Evolutionary conservation across 768 basidiomycete species (phyloP).

Genomic region (Peribolospora kevripleyi): DNA sequence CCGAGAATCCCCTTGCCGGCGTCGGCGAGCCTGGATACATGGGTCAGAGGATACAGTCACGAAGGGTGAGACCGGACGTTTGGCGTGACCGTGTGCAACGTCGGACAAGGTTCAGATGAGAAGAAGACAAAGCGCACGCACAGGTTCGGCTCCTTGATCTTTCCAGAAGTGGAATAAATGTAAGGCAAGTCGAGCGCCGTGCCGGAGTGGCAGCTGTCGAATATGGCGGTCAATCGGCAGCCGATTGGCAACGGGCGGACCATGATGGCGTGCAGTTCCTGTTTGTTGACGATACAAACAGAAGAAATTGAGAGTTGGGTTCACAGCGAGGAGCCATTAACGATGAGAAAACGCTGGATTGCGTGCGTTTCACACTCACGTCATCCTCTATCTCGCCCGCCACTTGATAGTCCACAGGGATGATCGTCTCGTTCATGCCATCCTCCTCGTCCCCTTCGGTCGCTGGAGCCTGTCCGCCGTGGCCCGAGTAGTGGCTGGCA

Average conservation of each 20-base stretch:
- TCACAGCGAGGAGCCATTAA: neutral
- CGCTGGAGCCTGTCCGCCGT: slow-evolving; percentile 55
- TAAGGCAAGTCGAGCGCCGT: slow-evolving; percentile 40
- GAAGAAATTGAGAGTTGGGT: neutral
- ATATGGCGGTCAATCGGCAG: slow-evolving; percentile 51
- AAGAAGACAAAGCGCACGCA: neutral
- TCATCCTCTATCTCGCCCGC: slow-evolving; percentile 72
- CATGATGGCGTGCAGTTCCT: slow-evolving; percentile 57
- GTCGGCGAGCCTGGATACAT: slow-evolving; percentile 33
- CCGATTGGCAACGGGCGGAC: slow-evolving; percentile 52
- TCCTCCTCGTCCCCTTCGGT: slow-evolving; percentile 57
- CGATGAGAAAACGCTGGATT: neutral
- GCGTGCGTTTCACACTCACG: slow-evolving; percentile 26
- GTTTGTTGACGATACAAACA: slow-evolving; percentile 2
- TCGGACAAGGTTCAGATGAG: neutral
- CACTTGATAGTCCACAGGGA: slow-evolving; percentile 50
- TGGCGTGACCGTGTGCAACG: neutral
- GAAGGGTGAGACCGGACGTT: slow-evolving; percentile 2
- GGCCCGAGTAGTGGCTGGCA: slow-evolving; percentile 38
- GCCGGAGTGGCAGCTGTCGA: slow-evolving; percentile 50
- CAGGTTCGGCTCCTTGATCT: slow-evolving; percentile 14
- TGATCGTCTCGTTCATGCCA: slow-evolving; percentile 38
- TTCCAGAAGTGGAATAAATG: slow-evolving; percentile 3
- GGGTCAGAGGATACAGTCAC: neutral
- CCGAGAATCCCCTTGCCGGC: slow-evolving; percentile 68